Percentiles rank a stretch among this genome's conserved stretches.
phyloP scores from a whole-genome alignment of 345 rosid genomes.

The Syzygium jambos region DNA sequence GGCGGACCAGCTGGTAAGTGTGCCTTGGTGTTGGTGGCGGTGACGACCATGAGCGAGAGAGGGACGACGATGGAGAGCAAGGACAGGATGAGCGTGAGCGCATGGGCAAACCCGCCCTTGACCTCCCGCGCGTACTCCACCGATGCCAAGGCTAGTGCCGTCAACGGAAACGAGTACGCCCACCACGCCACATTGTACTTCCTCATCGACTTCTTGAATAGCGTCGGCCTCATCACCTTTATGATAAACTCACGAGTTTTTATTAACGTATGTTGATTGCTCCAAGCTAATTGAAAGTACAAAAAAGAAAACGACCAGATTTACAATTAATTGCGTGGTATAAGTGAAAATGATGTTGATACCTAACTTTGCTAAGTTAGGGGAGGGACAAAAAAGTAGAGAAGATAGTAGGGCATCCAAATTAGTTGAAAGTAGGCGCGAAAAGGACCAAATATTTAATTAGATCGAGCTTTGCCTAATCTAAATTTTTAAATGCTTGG shows the following conservation, averaged over 20 bases:
- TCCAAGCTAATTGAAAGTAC: too few relatives aligned
- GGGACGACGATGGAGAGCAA: slow-evolving; percentile 22
- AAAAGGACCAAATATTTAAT: not conserved
- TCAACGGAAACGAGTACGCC: slow-evolving; percentile 34
- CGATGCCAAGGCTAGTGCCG: slow-evolving; percentile 23
- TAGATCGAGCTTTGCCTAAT: not conserved
- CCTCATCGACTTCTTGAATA: slow-evolving; percentile 32
- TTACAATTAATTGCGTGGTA: not conserved
- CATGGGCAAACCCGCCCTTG: slow-evolving; percentile 13
- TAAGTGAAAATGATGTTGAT: not conserved
- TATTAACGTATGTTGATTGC: too few relatives aligned
- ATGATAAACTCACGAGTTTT: not conserved
- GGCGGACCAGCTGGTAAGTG: not conserved
- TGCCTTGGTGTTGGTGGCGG: slow-evolving; percentile 3
- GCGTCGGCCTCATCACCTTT: slow-evolving; percentile 19
- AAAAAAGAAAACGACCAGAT: too few relatives aligned
- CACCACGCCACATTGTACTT: slow-evolving; percentile 31
- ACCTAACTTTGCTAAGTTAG: not conserved
- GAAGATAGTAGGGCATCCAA: not conserved
- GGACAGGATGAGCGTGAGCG: slow-evolving; percentile 15
- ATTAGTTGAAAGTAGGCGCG: not conserved
- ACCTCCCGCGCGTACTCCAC: slow-evolving; percentile 20
- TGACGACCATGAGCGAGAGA: slow-evolving; percentile 9
- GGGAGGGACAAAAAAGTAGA: not conserved
- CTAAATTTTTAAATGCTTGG: not conserved